These are phyloP conservation scores for Exophiala dermatitidis DNA, from an alignment of 2,329 filamentous ascomycete genomes.

Conservation along the genomic window DNA sequence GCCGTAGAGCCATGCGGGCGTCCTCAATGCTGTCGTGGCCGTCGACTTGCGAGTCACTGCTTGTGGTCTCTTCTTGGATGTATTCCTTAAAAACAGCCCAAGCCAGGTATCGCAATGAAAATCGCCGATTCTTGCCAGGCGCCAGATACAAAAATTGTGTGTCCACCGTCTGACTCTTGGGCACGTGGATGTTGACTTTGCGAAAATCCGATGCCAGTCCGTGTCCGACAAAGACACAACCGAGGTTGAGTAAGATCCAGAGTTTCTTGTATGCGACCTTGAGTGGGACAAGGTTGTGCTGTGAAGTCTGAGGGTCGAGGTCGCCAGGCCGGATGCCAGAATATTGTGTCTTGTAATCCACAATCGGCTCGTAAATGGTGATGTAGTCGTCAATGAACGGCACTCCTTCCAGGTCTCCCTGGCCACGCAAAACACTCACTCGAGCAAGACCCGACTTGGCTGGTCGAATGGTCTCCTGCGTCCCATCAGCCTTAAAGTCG, in stretches of 20 bases:
- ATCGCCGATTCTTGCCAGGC: conserved; percentile 69
- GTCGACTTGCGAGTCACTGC: conserved; percentile 29
- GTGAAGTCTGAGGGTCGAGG: conserved; percentile 68
- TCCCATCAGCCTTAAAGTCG: conserved; percentile 90
- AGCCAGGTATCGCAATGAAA: conserved; percentile 84
- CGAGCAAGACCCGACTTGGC: conserved; percentile 87
- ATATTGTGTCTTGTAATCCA: conserved; percentile 91
- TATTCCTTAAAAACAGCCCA: conserved; percentile 88
- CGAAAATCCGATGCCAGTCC: conserved; percentile 93
- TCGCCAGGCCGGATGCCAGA: conserved; percentile 85
- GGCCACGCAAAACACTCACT: conserved; percentile 79
- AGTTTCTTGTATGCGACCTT: conserved; percentile 97
- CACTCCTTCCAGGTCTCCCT: conserved; percentile 65
- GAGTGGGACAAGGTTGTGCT: conserved; percentile 74
- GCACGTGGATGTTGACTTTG: conserved; percentile 95
- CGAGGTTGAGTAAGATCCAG: conserved; percentile 90
- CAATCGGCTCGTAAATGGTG: conserved; percentile 71
- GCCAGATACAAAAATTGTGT: conserved; percentile 89
- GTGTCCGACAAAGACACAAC: conserved; percentile 89
- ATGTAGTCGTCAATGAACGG: conserved; percentile 99
- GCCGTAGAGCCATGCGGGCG: conserved; percentile 77
- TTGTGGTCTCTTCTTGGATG: conserved; percentile 73
- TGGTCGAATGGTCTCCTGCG: conserved; percentile 83
- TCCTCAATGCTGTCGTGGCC: conserved; percentile 92
- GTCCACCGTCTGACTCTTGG: conserved; percentile 82